Base-by-base conservation (phyloP, 176 grass and related monocot species). In the Raddia guianensis region DNA sequence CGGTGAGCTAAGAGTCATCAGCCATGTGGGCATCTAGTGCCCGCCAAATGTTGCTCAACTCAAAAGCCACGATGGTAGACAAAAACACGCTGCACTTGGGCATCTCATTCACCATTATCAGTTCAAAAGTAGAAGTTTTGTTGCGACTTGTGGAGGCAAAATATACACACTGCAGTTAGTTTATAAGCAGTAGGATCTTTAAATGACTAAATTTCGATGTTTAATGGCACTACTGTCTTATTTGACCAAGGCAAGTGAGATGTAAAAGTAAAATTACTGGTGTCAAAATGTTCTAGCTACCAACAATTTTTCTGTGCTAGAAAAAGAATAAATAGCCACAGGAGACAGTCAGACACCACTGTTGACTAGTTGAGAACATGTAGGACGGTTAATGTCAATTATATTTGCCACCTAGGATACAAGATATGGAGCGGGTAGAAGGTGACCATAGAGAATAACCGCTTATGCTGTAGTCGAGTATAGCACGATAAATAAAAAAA, bases 11-110 rank as follows among this genome's bases (percentile, higher is more conserved):
- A 79, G 33, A 88, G 33, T 84, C 69, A 58, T 63, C 69, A 80
- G 61, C 52, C 6, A 34, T 72, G 11, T n/a, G 21, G 13, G 15
- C 20, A 9, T 61, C 34, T 62, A 80, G 63, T 80, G 70, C 70
- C 58, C 42, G 63, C 70, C 87, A 63, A 69, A 18, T 75, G 62
- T 54, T 69, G 53, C 54, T 48, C 86, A 48, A 88, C 87, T 70
- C 6, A 18, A 18, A 74, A 54, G 21, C 6, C 11, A 42, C 58
- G 16, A 33, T 63, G 47, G 48, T 72, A 63, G 55, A 35, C 51
- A 68, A 73, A 61, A 32, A 60, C 12, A 9, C 52, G 0, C 63
- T 32, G 19, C 12, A 16, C 5, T 51, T 71, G 8, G 74, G 70
- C 8, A 62, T 2, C 32, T 54, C 54, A 54, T 5, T 33, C 5